phyloP scores from a whole-genome alignment of 2,329 filamentous ascomycete genomes.

The Rachicladosporium sp. region DNA sequence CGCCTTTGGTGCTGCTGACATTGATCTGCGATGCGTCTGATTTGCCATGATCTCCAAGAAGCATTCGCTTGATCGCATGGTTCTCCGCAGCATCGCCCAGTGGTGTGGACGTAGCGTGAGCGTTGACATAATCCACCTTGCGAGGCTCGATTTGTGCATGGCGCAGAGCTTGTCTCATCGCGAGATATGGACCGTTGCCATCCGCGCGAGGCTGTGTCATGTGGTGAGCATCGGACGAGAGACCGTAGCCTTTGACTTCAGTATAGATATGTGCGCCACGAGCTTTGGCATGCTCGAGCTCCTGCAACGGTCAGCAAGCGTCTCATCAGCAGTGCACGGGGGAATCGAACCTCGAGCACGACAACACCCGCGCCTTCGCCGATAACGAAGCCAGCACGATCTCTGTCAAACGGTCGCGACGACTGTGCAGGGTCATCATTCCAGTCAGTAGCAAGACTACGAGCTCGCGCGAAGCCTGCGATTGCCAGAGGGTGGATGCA shows the following conservation, averaged over 20 bases:
- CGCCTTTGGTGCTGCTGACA: conserved; percentile 87
- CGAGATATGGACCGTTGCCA: conserved; percentile 66
- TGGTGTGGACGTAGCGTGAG: conserved; percentile 79
- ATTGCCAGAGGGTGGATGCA: conserved; percentile 92
- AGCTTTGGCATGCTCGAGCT: conserved; percentile 71
- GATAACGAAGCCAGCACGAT: conserved; percentile 78
- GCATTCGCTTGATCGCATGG: conserved; percentile 61
- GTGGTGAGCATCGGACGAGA: conserved; percentile 82
- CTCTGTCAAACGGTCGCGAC: conserved; percentile 76
- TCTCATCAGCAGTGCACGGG: background rate
- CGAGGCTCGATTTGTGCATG: conserved; percentile 57
- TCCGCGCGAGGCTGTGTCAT: conserved; percentile 82
- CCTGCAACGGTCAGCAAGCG: conserved; percentile 30
- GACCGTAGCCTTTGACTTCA: conserved; percentile 78
- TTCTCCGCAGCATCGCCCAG: conserved; percentile 86
- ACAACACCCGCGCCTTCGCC: conserved; percentile 83
- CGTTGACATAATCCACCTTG: conserved; percentile 82
- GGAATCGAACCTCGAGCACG: conserved; percentile 55
- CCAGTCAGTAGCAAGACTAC: conserved; percentile 71
- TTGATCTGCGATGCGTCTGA: conserved; percentile 53
- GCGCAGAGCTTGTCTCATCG: conserved; percentile 74
- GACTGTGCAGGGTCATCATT: conserved; percentile 59
- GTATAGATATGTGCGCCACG: conserved; percentile 76
- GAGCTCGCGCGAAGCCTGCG: conserved; percentile 77
- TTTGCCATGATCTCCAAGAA: conserved; percentile 61